A percentile compares a stretch with the other conserved stretches of the same genome.
Evolutionary conservation across 768 basidiomycete genomes (phyloP).

Genomic region (Tricholomella constricta): DNA sequence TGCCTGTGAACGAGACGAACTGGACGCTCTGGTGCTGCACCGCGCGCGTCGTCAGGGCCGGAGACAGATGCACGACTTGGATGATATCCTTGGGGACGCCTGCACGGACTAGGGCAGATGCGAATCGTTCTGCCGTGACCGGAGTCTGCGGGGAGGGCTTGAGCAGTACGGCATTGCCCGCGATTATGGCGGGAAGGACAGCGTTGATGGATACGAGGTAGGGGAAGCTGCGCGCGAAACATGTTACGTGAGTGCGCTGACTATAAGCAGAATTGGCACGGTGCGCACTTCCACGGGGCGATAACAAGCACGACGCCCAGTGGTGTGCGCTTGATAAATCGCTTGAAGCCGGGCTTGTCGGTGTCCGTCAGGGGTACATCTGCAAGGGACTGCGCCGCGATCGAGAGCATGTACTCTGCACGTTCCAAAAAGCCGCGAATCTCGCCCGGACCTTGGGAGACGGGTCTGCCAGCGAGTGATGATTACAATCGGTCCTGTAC

Average conservation of each 20-base stretch:
- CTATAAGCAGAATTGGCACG: background rate
- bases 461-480: constrained; percentile 53
- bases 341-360: constrained; percentile 80
- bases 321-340: constrained; percentile 83
- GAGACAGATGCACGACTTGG: constrained; percentile 75
- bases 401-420: constrained; percentile 81
- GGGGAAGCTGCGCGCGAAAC: constrained; percentile 60
- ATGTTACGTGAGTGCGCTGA: background rate
- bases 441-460: constrained; percentile 78
- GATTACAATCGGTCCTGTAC: background rate
- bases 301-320: constrained; percentile 88
- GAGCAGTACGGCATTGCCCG: constrained; percentile 88
- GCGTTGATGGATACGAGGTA: constrained; percentile 91
- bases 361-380: constrained; percentile 76
- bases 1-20: constrained; percentile 92
- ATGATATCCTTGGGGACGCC: constrained; percentile 78
- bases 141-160: constrained; percentile 99
- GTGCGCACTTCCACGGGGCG: constrained; percentile 86
- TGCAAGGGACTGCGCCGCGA: constrained; percentile 72
- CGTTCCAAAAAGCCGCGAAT: constrained; percentile 80
- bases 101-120: constrained; percentile 64
- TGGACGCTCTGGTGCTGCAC: constrained; percentile 68
- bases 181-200: constrained; percentile 86
- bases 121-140: constrained; percentile 80
- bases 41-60: constrained; percentile 57